Evolutionary conservation across 1,284 basidiomycete genomes (phyloP).

Genomic region (Abortiporus biennis): DNA sequence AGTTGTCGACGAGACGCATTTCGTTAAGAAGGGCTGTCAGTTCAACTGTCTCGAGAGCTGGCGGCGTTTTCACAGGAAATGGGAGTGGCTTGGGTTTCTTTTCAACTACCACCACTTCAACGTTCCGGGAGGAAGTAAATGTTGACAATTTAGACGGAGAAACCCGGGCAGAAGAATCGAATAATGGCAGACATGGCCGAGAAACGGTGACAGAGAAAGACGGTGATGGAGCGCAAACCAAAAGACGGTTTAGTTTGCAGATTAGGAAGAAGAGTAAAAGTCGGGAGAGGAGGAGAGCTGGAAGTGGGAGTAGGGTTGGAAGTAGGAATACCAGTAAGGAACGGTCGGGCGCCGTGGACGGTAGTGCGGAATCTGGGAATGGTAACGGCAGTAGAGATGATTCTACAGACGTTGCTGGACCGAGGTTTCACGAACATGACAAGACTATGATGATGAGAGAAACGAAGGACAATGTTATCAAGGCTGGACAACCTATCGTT

Average conservation of each 20-base stretch:
- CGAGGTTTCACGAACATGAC: constrained; percentile 36
- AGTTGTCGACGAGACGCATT: too few relatives aligned
- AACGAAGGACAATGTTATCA: constrained; percentile 25
- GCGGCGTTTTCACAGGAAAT: constrained; percentile 2
- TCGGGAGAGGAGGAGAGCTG: too few relatives aligned
- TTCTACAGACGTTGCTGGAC: constrained; percentile 41
- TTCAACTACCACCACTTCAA: not conserved
- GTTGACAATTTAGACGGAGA: not conserved
- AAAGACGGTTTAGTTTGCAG: too few relatives aligned
- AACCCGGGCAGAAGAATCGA: too few relatives aligned
- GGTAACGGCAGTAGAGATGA: not conserved
- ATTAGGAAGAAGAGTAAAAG: too few relatives aligned
- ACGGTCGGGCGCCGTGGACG: too few relatives aligned
- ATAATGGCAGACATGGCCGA: too few relatives aligned
- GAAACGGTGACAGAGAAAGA: not conserved
- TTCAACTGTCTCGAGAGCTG: constrained; percentile 15
- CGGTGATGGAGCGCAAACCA: not conserved
- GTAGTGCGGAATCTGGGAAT: too few relatives aligned
- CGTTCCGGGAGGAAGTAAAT: not conserved
- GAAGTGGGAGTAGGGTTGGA: not conserved
- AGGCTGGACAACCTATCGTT: constrained; percentile 61
- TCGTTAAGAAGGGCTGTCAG: constrained; percentile 16
- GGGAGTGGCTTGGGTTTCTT: not conserved
- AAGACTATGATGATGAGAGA: too few relatives aligned
- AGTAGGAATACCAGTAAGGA: not conserved